Percentiles rank a stretch among this genome's conserved stretches.
Conservation (phyloP, 164 flowering plant genomes). For the Umbellularia californica region DNA sequence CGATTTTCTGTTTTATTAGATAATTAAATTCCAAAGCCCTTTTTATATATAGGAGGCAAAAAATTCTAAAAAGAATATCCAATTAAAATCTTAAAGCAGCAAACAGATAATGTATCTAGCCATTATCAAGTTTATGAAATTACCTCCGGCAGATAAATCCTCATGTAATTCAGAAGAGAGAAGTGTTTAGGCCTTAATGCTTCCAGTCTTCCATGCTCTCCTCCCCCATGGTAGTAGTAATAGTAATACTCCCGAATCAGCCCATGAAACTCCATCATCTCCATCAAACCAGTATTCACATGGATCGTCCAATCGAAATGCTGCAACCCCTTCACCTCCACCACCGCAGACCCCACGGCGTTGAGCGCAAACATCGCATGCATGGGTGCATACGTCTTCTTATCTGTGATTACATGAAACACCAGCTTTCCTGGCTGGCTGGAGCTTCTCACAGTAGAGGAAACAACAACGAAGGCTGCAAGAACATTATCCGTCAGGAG, state of each 20-base stretch:
- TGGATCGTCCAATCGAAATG: constrained; percentile 63
- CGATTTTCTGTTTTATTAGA: background rate
- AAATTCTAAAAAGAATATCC: background rate
- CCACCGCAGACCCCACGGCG: constrained; percentile 36
- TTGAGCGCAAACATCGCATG: constrained; percentile 77
- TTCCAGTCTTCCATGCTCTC: constrained; percentile 25
- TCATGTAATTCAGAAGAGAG: constrained; percentile 56
- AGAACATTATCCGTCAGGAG: constrained; percentile 68
- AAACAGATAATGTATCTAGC: background rate
- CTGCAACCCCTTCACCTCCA: constrained; percentile 80
- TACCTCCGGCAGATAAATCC: constrained; percentile 71
- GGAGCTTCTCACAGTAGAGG: constrained; percentile 47
- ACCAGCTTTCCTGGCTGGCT: constrained; percentile 51
- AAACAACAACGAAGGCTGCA: constrained; percentile 64
- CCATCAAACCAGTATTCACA: constrained; percentile 43
- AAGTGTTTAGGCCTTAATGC: constrained; percentile 41
- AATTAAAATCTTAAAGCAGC: background rate
- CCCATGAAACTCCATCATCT: constrained; percentile 46
- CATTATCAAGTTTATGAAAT: background rate
- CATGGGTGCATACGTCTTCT: constrained; percentile 76
- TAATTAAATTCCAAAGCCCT: too few species aligned
- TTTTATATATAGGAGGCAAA: too few species aligned
- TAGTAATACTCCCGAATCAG: constrained; percentile 32
- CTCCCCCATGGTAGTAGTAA: constrained; percentile 16
- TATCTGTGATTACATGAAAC: constrained; percentile 72